Evolutionary conservation across 306 rosid species (phyloP), one percentile per base, ranked within the genome.

Genomic region (Sphenostylis stenocarpa): DNA sequence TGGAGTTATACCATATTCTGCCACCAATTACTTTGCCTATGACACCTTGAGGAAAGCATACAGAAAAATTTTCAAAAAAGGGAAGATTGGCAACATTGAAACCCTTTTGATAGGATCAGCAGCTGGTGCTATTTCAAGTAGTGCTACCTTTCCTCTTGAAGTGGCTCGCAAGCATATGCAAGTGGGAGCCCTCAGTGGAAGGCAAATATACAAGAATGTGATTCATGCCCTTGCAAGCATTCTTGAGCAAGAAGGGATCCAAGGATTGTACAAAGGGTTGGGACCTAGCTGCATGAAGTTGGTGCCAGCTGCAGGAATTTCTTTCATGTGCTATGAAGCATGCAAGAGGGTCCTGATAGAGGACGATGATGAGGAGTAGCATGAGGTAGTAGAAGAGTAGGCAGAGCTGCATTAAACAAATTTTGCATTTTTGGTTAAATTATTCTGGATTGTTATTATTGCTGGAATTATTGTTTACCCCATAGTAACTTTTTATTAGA

Each of bases 161-260:
- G 99, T 95, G 57, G 97, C 97, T 41, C 97, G 99, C 72, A 95
- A 95, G 86, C 98, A 95, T 23, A 95, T 95, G 98, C 98, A 95
- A 84, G 99, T 89, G 0, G 97, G 97, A n/a, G 95, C 97, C n/a
- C 82, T 92, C 0, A 86, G 97, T 76, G 97, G 97, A 80, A 89
- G 96, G 67, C 93, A 89, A 70, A 90, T 90, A 19, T 90, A 95
- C 84, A 89, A 80, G 52, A 85, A 92, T 73, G 94, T 95, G 61
- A 55, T 92, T 20, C 97, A 95, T 38, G 97, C 97, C 26, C 97
- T 95, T 62, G 87, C 92, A 13, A 83, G 96, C 77, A 95, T 95
- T 70, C 89, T 89, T 56, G 97, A 90, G 77, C 75, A 88, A 33
- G 94, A 95, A 87, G 99, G 97, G 33, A 43, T 95, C 7, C 79